Evolutionary conservation across 1,284 basidiomycete species (phyloP), one percentile per base, ranked within the genome.

Genomic region (Papiliotrema flavescens): DNA sequence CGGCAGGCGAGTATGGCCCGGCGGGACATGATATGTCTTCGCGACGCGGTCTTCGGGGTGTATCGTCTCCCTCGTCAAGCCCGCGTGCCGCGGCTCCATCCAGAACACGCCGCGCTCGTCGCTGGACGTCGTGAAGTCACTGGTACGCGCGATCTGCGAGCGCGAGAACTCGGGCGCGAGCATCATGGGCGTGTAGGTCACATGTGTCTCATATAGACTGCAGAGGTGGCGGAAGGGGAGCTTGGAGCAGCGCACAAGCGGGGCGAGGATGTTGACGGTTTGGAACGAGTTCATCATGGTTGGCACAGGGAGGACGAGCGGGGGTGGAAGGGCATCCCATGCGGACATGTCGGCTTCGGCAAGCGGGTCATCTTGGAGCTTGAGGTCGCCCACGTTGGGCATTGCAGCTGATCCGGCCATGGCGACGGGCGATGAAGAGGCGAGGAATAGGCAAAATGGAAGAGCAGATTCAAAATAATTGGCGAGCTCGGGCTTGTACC

Each of bases 161-260:
- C 82, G 76, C 34, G 79, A 79, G 65, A 83, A 84, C 65, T 84
- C 81, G 47, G 74, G 68, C 1, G 75, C 81, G 47, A 84, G 76
- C 28, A 83, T 83, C 83, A 84, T 84, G 1, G 83, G 83, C 17
- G 83, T 83, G 51, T 80, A 78, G 2, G 81, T 83, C 53, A 84
- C 80, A 57, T 83, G 83, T 4, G 79, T 80, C 48, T 83, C 78
- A 69, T 83, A 84, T 32, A 78, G 74, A 1, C 82, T 80, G 3
- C 80, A 79, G 1, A 83, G 75, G 50, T 81, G 79, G 7, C 83
- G 76, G 64, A 84, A 84, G 2, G 82, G 80, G 0, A 83, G 72
- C 66, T 84, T 84, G 36, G 80, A 81, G 61, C 82, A 83, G 28
- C 83, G 76, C 19, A 84, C 82, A 61, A 83, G 78, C 11, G 81